Evolutionary conservation across 2,329 filamentous ascomycete genomes (phyloP), one percentile per base, ranked within the genome.

Genomic region (Exserohilum rostratum): DNA sequence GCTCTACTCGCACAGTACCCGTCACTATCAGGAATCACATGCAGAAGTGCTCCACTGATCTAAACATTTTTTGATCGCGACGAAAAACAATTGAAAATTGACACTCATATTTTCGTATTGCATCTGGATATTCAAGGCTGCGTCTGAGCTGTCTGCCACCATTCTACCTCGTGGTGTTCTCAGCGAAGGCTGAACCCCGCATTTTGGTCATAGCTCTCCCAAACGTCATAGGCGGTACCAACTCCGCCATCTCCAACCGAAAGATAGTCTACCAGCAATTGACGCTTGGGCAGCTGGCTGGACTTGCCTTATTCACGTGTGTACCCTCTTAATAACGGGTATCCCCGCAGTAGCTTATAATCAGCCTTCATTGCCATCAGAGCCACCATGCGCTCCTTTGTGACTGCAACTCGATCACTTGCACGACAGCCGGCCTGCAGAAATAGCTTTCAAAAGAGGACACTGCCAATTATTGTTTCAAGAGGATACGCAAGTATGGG

Each of bases 401-500:
- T 70, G 17, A 65, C 70, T 44, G 62, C 68, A 33, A 67, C 68
- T 42, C 61, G 68, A 62, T 64, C 69, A 46, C 60, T 74, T 61
- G 62, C 69, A 38, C 60, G 66, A 57, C 70, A 72, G 57, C 66
- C 61, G 39, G 57, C 50, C 22, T 73, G 52, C 53, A 64, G 55
- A 55, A 75, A 69, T 50, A 66, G 52, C 54, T 69, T 77, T 47
- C 69, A 71, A 47, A 62, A 55, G 52, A 65, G 52, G 25, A 66
- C 63, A n/a, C 59, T 76, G 35, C 73, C 75, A 7, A 54, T 64
- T 31, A 69, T 78, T 51, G 52, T 75, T 39, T 62, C 68, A 27
- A 73, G 77, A 68, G 60, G 62, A 55, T 80, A 78, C 72, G 74
- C 77, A 55, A 62, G 58, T 13, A 79, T 79, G 77, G 69, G 68